Evolutionary conservation across 2,329 filamentous ascomycete genomes (phyloP).

Genomic region (Botrytis fabae): DNA sequence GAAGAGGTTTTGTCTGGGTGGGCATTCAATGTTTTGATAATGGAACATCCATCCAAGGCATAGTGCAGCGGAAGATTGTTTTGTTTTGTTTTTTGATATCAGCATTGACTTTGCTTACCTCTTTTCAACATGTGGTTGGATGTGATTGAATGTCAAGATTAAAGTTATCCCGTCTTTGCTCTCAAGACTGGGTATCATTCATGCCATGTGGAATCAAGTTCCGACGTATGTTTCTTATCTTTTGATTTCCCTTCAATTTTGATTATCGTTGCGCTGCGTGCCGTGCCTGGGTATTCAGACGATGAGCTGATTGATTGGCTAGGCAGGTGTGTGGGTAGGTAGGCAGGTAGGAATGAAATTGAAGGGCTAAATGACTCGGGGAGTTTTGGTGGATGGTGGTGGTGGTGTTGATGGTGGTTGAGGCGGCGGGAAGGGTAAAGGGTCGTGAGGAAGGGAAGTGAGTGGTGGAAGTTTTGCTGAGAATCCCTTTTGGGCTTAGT

Average conservation of each 20-base stretch:
- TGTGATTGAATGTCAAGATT: constrained; percentile 1
- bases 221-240: neutral
- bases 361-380: neutral
- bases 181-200: neutral
- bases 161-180: neutral
- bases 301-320: neutral
- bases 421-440: neutral
- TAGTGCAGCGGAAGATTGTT: neutral
- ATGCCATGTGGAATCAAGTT: neutral
- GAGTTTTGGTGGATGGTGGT: neutral
- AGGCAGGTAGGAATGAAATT: neutral
- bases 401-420: neutral
- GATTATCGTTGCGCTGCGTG: neutral
- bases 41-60: neutral
- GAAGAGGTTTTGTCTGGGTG: neutral
- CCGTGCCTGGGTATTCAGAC: neutral
- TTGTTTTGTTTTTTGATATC: neutral
- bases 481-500: neutral
- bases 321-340: neutral
- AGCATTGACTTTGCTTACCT: constrained; percentile 3
- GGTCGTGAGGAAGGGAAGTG: neutral
- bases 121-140: constrained; percentile 5
- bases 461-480: neutral
- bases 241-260: neutral
- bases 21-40: neutral